phyloP scores from a whole-genome alignment of 2,329 filamentous ascomycete genomes.

The Fusarium ambrosium region DNA sequence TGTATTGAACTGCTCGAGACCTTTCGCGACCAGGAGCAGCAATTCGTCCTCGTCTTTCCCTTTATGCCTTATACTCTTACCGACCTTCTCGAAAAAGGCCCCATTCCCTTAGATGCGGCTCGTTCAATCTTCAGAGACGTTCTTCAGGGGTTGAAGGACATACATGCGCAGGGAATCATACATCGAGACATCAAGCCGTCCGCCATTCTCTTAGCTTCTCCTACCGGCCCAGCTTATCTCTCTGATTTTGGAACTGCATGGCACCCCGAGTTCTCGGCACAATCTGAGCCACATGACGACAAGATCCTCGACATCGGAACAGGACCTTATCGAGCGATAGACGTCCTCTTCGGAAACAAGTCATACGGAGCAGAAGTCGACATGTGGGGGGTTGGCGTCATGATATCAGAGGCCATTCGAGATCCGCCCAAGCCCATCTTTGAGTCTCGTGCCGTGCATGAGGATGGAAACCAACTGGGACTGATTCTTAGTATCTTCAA shows the following conservation, averaged over 20 bases:
- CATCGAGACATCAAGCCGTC: slow-evolving; percentile 96
- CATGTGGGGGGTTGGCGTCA: slow-evolving; percentile 89
- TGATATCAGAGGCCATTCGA: slow-evolving; percentile 81
- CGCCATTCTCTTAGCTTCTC: slow-evolving; percentile 80
- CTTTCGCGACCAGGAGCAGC: slow-evolving; percentile 78
- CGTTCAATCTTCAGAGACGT: slow-evolving; percentile 72
- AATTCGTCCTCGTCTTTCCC: slow-evolving; percentile 86
- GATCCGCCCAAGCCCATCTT: slow-evolving; percentile 76
- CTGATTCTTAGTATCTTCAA: slow-evolving; percentile 94
- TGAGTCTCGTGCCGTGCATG: slow-evolving; percentile 77
- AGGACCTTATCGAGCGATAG: slow-evolving; percentile 89
- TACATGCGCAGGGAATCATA: slow-evolving; percentile 83
- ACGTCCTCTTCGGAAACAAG: slow-evolving; percentile 87
- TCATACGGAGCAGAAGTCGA: slow-evolving; percentile 81
- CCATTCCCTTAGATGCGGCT: slow-evolving; percentile 51
- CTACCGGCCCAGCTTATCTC: slow-evolving; percentile 79
- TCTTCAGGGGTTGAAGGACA: slow-evolving; percentile 76
- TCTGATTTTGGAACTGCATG: slow-evolving; percentile 95
- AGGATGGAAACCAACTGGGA: slow-evolving; percentile 91
- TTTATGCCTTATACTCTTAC: slow-evolving; percentile 83
- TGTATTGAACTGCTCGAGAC: slow-evolving; percentile 78
- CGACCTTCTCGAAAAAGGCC: slow-evolving; percentile 69
- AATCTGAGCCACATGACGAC: slow-evolving; percentile 73
- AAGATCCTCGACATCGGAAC: slow-evolving; percentile 97
- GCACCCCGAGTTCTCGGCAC: slow-evolving; percentile 71